phyloP scores from a whole-genome alignment of 768 basidiomycete genomes.

The Sporobolomyces pararoseus region DNA sequence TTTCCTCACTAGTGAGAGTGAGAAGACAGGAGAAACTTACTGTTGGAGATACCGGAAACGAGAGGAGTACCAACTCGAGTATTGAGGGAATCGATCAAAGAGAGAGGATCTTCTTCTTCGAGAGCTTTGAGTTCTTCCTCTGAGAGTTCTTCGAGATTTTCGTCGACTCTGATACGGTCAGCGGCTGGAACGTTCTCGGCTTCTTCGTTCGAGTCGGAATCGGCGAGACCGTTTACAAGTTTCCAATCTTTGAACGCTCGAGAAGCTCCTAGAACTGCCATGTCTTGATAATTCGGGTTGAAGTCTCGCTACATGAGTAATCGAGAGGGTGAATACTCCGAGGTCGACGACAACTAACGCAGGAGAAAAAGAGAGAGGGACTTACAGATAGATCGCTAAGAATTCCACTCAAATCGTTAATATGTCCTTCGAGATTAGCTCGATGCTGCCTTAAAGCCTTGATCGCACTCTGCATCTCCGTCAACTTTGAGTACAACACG shows the following conservation, averaged over 20 bases:
- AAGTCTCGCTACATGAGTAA: conserved; percentile 62
- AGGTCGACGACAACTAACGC: neutral
- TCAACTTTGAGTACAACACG: conserved; percentile 67
- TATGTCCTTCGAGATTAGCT: conserved; percentile 67
- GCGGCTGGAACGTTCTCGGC: neutral
- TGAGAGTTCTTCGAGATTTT: conserved; percentile 4
- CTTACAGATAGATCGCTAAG: conserved; percentile 60
- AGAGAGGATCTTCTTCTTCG: conserved; percentile 48
- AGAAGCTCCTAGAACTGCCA: conserved; percentile 96
- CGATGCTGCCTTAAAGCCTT: conserved; percentile 71
- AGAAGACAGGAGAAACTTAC: no score
- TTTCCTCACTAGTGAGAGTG: no score
- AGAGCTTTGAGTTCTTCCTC: conserved; percentile 57
- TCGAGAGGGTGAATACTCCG: neutral
- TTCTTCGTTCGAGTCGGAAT: neutral
- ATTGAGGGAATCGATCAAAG: conserved; percentile 43
- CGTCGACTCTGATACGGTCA: neutral
- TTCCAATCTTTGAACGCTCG: conserved; percentile 74
- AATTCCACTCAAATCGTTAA: conserved; percentile 75
- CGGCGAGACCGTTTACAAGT: conserved; percentile 54
- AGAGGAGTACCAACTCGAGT: conserved; percentile 16
- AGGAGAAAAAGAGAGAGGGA: neutral
- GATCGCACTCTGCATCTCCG: conserved; percentile 69
- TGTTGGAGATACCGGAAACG: conserved; percentile 5
- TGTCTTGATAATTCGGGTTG: conserved; percentile 99